Percentiles rank a stretch among this genome's conserved stretches.
phyloP scores from a whole-genome alignment of 192 early-diverging fungal genomes.

The Cetraspora pellucida region DNA sequence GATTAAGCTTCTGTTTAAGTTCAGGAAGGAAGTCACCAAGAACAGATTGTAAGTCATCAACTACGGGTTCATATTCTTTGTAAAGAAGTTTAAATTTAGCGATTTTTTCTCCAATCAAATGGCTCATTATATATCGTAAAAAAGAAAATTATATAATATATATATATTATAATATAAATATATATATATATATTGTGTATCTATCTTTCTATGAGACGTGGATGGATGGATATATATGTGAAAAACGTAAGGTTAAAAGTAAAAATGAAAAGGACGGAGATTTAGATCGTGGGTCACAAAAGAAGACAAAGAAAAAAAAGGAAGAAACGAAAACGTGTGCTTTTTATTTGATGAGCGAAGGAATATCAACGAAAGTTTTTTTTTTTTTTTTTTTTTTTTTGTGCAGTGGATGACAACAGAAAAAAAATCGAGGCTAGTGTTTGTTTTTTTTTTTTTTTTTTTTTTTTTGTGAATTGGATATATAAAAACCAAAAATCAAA shows the following conservation, averaged over 20 bases:
- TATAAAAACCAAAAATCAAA: no score
- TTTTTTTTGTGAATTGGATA: no score
- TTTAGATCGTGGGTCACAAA: slow-evolving; percentile 19
- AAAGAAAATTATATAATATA: not conserved
- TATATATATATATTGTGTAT: slow-evolving; percentile 10
- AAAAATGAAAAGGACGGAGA: not conserved
- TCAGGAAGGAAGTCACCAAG: slow-evolving; percentile 11
- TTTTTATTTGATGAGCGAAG: not conserved
- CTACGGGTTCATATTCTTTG: slow-evolving; percentile 19
- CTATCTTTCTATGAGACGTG: no score
- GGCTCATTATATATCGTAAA: slow-evolving; percentile 19
- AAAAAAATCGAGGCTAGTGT: no score
- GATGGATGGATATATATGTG: no score
- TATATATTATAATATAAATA: not conserved
- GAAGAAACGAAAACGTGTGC: not conserved
- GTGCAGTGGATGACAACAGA: no score
- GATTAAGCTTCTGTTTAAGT: slow-evolving; percentile 7
- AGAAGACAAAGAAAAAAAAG: not conserved
- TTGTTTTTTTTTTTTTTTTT: no score
- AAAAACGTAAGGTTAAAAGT: no score
- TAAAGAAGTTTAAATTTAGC: slow-evolving; percentile 13
- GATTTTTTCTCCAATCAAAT: slow-evolving; percentile 25
- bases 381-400: no score
- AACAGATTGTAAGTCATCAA: slow-evolving; percentile 17
- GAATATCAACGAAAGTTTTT: no score